Percentiles rank a stretch among this genome's conserved stretches.
phyloP scores from a whole-genome alignment of 2,329 filamentous ascomycete genomes.

The Hymenoscyphus repandus region DNA sequence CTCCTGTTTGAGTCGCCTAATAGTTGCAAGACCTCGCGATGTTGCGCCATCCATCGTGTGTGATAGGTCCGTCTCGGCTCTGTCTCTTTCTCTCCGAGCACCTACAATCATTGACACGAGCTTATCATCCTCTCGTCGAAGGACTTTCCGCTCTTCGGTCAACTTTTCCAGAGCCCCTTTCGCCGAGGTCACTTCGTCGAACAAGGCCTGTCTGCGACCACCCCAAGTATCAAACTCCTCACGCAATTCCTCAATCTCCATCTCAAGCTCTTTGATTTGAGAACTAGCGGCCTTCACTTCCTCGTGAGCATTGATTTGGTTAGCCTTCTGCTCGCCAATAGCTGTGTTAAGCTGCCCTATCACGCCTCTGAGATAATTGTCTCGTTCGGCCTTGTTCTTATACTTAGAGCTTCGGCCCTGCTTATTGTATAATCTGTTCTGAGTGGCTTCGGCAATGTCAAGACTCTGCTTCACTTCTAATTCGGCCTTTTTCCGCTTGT shows the following conservation, averaged over 20 bases:
- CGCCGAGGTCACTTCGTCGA: constrained; percentile 68
- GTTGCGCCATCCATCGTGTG: constrained; percentile 88
- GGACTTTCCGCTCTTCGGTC: constrained; percentile 78
- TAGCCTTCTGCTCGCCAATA: constrained; percentile 74
- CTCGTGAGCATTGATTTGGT: constrained; percentile 77
- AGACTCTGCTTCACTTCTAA: constrained; percentile 64
- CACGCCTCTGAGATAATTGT: constrained; percentile 74
- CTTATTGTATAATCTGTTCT: constrained; percentile 82
- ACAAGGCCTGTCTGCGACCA: constrained; percentile 65
- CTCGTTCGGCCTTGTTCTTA: constrained; percentile 80
- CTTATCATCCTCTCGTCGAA: constrained; percentile 86
- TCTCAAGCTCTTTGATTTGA: constrained; percentile 67
- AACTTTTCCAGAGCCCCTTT: constrained; percentile 75
- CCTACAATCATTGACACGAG: constrained; percentile 72
- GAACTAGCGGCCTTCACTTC: constrained; percentile 69
- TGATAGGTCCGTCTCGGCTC: constrained; percentile 71
- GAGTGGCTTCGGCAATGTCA: constrained; percentile 67
- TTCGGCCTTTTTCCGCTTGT: constrained; percentile 68
- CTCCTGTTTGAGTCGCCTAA: constrained; percentile 76
- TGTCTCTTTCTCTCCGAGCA: constrained; percentile 69
- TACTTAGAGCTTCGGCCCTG: constrained; percentile 86
- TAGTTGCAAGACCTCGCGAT: constrained; percentile 77
- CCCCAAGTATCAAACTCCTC: constrained; percentile 74
- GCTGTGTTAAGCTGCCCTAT: constrained; percentile 74
- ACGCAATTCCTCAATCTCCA: constrained; percentile 65